Conservation (phyloP, 176 grass and related monocot genomes). For the Oryza meridionalis region DNA sequence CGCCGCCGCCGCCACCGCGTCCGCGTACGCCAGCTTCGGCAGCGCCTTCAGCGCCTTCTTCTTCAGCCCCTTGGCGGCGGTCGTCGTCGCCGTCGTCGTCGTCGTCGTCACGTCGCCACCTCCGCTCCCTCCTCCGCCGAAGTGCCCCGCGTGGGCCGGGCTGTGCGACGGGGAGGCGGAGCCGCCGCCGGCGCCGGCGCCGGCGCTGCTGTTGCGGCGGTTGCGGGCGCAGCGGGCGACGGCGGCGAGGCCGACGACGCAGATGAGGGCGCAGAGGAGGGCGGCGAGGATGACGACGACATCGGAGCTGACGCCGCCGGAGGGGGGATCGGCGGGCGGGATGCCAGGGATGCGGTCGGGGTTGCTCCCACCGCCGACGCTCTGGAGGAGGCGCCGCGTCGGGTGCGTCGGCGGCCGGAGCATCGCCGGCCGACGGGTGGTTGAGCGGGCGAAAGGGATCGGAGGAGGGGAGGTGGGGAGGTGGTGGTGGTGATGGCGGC, state of each 20-base stretch:
- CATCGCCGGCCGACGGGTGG: constrained; percentile 44
- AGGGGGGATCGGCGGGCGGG: constrained; percentile 49
- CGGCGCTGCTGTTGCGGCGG: constrained; percentile 37
- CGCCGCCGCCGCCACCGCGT: constrained; percentile 52
- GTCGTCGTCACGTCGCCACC: not conserved
- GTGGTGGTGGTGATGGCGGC: not conserved
- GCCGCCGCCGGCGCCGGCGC: not conserved
- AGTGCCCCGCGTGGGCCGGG: constrained; percentile 34
- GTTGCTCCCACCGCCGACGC: not conserved
- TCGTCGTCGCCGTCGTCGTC: too few species aligned
- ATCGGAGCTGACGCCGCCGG: constrained; percentile 46
- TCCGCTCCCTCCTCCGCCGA: not conserved
- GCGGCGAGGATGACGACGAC: constrained; percentile 68
- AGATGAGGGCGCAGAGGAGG: constrained; percentile 70
- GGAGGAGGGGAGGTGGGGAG: constrained; percentile 15
- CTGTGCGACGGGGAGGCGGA: not conserved
- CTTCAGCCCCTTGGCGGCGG: constrained; percentile 54
- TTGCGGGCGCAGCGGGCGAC: constrained; percentile 55
- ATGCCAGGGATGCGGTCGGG: constrained; percentile 27
- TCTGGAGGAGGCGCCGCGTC: constrained; percentile 59
- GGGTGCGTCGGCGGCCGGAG: constrained; percentile 32
- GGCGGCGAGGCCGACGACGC: constrained; percentile 61
- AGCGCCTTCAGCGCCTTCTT: constrained; percentile 69
- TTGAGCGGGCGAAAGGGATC: not conserved
- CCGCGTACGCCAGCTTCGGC: constrained; percentile 63